Evolutionary conservation across 495 filamentous ascomycete species (phyloP), one percentile per base, ranked within the genome.

Genomic region (Schizothecium vesticola): DNA sequence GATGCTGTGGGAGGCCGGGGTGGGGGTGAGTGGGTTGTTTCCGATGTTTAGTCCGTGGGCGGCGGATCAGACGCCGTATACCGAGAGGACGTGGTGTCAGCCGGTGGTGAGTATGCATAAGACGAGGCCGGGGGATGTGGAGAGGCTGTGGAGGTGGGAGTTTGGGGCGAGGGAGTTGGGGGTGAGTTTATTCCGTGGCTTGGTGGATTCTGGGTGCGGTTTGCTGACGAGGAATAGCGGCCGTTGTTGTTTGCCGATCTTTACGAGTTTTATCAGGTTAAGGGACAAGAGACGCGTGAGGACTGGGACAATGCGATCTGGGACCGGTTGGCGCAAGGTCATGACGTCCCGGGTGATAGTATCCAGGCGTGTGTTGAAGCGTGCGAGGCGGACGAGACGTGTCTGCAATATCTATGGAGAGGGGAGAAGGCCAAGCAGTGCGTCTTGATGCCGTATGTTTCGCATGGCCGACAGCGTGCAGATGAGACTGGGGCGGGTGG

Each of bases 61-160:
- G 58, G 75, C 64, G 51, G 80, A 85, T 62, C 67, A 72, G 0
- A 78, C 81, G 56, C 78, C 81, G 0, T 80, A 77, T 58, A 70
- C 77, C n/a, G 67, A 76, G 26, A 59, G 72, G 9, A 72, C 80
- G 62, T 88, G 86, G 86, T 89, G 87, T 70, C 86, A 81, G 63
- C 82, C 85, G 21, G 82, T 85, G 9, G 73, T 86, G 23, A 85
- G 81, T 0, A 80, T 88, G 73, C 87, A 89, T 74, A 86, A 89
- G 70, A 74, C 76, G 64, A 73, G 68, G 33, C 68, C 75, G 22
- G 73, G 74, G 33, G 78, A 80, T 64, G 77, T 81, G 70, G 36
- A 59, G 0, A 25, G 60, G 7, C 43, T 71, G 7, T 75, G 71
- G 71, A 65, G 61, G 43, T 75, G 71, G 71, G 71, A 64, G 43